A percentile compares a stretch with the other conserved stretches of the same genome.
Evolutionary conservation across 345 rosid genomes (phyloP).

Genomic region (Dovyalis caffra): DNA sequence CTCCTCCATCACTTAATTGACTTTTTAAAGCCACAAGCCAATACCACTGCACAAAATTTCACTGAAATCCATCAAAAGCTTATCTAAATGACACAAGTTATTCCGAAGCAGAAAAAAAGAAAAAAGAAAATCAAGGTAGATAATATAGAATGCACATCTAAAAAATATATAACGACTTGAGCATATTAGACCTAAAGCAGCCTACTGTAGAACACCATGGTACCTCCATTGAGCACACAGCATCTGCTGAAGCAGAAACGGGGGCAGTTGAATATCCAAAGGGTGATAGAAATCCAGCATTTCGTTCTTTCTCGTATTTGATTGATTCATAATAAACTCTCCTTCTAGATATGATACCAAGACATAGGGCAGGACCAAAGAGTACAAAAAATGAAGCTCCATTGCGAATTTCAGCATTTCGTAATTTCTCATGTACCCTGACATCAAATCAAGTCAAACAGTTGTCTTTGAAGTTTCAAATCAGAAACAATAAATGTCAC

Average conservation of each 20-base stretch:
- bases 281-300: slow-evolving; percentile 84
- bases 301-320: slow-evolving; percentile 76
- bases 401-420: slow-evolving; percentile 56
- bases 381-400: slow-evolving; percentile 80
- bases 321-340: slow-evolving; percentile 68
- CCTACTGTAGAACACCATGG: no score
- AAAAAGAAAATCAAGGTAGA: not conserved
- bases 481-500: not conserved
- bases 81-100: not conserved
- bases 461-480: not conserved
- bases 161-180: not conserved
- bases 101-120: not conserved
- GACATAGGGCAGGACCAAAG: slow-evolving; percentile 67
- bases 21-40: slow-evolving; percentile 59
- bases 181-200: not conserved
- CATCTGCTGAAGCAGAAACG: slow-evolving; percentile 63
- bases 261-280: slow-evolving; percentile 79
- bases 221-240: slow-evolving; percentile 90
- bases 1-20: slow-evolving; percentile 33
- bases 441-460: slow-evolving; percentile 16
- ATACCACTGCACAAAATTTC: slow-evolving; percentile 66
- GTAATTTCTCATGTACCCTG: slow-evolving; percentile 72
- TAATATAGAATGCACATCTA: not conserved
- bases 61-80: slow-evolving; percentile 17
- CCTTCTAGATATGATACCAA: slow-evolving; percentile 87